phyloP scores from a whole-genome alignment of 2,329 filamentous ascomycete genomes.

The Microcyclospora tardicrescens region DNA sequence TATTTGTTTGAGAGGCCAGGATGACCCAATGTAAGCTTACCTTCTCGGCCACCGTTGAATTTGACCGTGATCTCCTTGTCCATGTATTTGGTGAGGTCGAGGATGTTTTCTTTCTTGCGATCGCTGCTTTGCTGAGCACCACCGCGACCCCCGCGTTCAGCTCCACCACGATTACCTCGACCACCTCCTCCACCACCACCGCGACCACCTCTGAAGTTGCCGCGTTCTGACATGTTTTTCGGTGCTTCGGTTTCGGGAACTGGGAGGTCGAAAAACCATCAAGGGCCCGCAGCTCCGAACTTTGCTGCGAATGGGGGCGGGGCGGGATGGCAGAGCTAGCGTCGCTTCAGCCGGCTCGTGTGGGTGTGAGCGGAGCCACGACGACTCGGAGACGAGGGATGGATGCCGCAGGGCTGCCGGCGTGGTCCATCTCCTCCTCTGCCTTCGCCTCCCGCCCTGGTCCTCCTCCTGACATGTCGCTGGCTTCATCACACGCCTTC shows the following conservation, averaged over 20 bases:
- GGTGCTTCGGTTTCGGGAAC: no score
- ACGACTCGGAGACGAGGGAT: constrained; percentile 1
- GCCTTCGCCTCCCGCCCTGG: constrained; percentile 4
- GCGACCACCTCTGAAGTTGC: constrained; percentile 36
- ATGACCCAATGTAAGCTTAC: constrained; percentile 31
- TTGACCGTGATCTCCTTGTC: constrained; percentile 93
- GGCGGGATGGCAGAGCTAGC: no score
- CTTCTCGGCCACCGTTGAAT: constrained; percentile 88
- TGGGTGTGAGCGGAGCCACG: background rate
- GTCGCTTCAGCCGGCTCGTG: background rate
- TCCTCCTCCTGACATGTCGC: constrained; percentile 1
- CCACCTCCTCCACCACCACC: constrained; percentile 28
- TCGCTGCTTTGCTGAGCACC: constrained; percentile 22
- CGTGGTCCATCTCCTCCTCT: constrained; percentile 4
- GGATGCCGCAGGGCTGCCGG: constrained; percentile 1
- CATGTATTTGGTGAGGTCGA: constrained; percentile 92
- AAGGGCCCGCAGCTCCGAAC: no score
- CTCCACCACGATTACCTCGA: constrained; percentile 23
- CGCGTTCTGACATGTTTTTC: constrained; percentile 43
- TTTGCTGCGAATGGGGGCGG: no score
- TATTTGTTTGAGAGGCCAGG: no score
- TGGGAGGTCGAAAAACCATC: no score
- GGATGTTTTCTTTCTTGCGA: constrained; percentile 96
- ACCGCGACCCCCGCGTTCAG: constrained; percentile 19
- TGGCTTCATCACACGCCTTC: background rate